A percentile compares a stretch with the other conserved stretches of the same genome.
Evolutionary conservation across 139 green algal species (phyloP).

Genomic region (Chlorella ohadii): DNA sequence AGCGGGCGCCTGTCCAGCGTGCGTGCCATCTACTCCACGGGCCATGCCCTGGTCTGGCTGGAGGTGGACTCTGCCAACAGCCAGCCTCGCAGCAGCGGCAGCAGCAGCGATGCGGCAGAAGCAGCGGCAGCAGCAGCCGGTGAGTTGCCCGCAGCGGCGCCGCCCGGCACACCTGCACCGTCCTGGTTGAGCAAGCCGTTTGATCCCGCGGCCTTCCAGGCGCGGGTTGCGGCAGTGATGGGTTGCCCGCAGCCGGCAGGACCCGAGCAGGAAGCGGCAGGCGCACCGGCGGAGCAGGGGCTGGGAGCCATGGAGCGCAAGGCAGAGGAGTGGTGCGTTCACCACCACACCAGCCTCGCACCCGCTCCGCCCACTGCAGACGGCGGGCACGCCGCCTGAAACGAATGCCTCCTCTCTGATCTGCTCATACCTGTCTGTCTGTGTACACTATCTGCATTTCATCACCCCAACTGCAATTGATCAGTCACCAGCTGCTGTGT

Average conservation of each 20-base stretch:
- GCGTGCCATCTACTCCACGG: slow-evolving; percentile 19
- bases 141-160: background rate
- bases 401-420: too few relatives aligned
- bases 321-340: slow-evolving; percentile 21
- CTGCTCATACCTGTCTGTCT: too few relatives aligned
- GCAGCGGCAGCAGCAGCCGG: background rate
- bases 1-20: slow-evolving; percentile 14
- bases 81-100: background rate
- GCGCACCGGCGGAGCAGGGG: background rate
- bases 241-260: background rate
- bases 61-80: slow-evolving; percentile 25
- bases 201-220: slow-evolving; percentile 18
- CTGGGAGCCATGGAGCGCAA: slow-evolving; percentile 1
- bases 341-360: background rate
- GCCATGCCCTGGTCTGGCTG: slow-evolving; percentile 24
- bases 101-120: background rate
- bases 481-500: too few relatives aligned
- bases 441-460: too few relatives aligned
- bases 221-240: background rate
- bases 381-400: too few relatives aligned
- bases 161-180: background rate
- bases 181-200: background rate
- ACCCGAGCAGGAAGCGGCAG: background rate
- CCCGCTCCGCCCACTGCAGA: background rate
- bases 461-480: too few relatives aligned